Conservation (phyloP, 208 protist genomes). For the Crithidia thermophila region DNA sequence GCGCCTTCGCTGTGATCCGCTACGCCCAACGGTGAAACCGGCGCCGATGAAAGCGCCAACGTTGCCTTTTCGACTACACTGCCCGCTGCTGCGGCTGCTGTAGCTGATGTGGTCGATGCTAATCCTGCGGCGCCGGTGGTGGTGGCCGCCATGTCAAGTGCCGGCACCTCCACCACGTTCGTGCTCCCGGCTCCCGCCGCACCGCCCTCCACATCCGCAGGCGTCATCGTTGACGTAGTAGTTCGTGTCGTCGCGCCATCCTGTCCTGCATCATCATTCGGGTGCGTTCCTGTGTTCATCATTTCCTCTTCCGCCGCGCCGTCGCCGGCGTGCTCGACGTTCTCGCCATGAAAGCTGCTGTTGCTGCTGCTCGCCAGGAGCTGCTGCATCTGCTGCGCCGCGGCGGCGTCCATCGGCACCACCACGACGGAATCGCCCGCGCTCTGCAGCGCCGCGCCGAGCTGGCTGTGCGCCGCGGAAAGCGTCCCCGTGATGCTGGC, state of each 20-base stretch:
- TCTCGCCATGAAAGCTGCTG: background rate
- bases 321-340: background rate
- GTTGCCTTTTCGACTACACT: background rate
- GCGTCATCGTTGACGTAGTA: too few relatives aligned
- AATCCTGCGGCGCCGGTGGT: too few relatives aligned
- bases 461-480: background rate
- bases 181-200: too few relatives aligned
- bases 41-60: background rate
- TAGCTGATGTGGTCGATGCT: background rate
- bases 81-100: background rate
- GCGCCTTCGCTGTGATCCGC: too few relatives aligned
- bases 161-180: too few relatives aligned
- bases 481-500: conserved; percentile 14
- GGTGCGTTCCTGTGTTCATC: too few relatives aligned
- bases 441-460: conserved; percentile 3
- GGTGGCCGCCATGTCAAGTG: too few relatives aligned
- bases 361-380: conserved; percentile 5
- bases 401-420: conserved; percentile 22
- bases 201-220: too few relatives aligned
- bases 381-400: conserved; percentile 26
- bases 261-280: too few relatives aligned
- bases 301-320: background rate
- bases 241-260: too few relatives aligned
- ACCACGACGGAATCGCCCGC: conserved; percentile 4
- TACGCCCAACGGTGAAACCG: background rate